Evolutionary conservation across 1,139 yeast genomes (phyloP).

Genomic region (Blastobotrys ciferrii): DNA sequence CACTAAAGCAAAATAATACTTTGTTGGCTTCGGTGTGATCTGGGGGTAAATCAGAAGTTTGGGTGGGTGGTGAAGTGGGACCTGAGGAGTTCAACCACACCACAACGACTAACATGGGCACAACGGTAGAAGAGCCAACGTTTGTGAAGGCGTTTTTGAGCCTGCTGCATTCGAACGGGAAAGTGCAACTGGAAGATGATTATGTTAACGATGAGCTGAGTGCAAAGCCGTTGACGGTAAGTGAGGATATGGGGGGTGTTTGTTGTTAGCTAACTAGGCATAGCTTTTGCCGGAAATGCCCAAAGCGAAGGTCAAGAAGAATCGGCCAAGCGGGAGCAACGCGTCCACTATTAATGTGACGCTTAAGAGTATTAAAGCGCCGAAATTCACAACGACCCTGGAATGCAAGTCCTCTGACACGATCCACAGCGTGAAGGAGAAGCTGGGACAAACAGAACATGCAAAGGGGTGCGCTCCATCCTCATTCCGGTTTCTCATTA

Average conservation of each 20-base stretch:
- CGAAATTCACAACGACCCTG: constrained; percentile 31
- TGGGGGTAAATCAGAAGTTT: no score
- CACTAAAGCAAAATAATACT: no score
- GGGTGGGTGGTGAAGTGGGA: no score
- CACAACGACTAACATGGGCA: neutral
- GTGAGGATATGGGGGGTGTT: neutral
- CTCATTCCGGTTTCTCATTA: constrained; percentile 29
- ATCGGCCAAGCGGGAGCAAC: constrained; percentile 5
- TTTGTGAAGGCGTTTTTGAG: constrained; percentile 20
- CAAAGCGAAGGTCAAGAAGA: constrained; percentile 18
- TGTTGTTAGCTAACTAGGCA: neutral
- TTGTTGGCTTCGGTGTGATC: no score
- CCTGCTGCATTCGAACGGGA: constrained; percentile 15
- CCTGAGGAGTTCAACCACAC: no score
- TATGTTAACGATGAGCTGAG: constrained; percentile 14
- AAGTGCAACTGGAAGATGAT: constrained; percentile 17
- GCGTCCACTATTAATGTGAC: constrained; percentile 21
- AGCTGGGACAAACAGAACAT: constrained; percentile 31
- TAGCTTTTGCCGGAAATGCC: constrained; percentile 22
- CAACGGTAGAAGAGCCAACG: constrained; percentile 14
- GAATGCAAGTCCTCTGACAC: constrained; percentile 25
- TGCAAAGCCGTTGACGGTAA: constrained; percentile 13
- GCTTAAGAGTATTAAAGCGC: constrained; percentile 33
- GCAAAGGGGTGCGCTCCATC: constrained; percentile 25
- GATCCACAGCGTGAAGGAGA: constrained; percentile 31